Evolutionary conservation across 163 green algal species (phyloP), one percentile per base, ranked within the genome.

Genomic region (Smithsoniella earleae): DNA sequence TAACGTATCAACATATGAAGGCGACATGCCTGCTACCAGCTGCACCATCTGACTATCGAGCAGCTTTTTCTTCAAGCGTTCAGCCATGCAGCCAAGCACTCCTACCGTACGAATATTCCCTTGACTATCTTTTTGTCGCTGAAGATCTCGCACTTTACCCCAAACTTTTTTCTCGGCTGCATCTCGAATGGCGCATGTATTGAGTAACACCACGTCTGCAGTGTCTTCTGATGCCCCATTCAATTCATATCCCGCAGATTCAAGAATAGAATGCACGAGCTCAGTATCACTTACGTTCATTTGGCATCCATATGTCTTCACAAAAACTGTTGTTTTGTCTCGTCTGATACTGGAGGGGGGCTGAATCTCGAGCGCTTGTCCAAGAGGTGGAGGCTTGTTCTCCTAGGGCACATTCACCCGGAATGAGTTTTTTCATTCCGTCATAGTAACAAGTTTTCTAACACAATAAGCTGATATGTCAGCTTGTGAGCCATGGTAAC

Each of bases 1-100:
- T n/a, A n/a, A n/a, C n/a, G n/a, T n/a, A n/a, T n/a, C n/a, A n/a
- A n/a, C n/a, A n/a, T n/a, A n/a, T n/a, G n/a, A n/a, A n/a, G n/a
- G n/a, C n/a, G n/a, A n/a, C 52, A 65, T 1, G 43, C 58, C 58
- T 44, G 58, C 58, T 33, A 69, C 58, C 31, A 69, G 30, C 22
- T 69, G 58, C 28, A 69, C 58, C 10, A 69, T 30, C 5, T 89
- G 77, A 16, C 40, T 65, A 40, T 95, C 90, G 31, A 96, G 80
- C 72, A 96, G 80, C 76, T 80, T 66, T 5, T 83, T 31, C 82
- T 95, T 95, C 6, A 96, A 77, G 13, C 91, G 79, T 76, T 96
- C 90, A 8, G 90, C 91, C 91, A 97, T 96, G 81, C 91, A 97
- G 31, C 91, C 91, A 40, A 97, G 81, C 36, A 97, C 89, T 37